Percentiles rank a stretch among this genome's conserved stretches.
phyloP scores from a whole-genome alignment of 1,139 yeast genomes.

The Blastobotrys capitulatus region DNA sequence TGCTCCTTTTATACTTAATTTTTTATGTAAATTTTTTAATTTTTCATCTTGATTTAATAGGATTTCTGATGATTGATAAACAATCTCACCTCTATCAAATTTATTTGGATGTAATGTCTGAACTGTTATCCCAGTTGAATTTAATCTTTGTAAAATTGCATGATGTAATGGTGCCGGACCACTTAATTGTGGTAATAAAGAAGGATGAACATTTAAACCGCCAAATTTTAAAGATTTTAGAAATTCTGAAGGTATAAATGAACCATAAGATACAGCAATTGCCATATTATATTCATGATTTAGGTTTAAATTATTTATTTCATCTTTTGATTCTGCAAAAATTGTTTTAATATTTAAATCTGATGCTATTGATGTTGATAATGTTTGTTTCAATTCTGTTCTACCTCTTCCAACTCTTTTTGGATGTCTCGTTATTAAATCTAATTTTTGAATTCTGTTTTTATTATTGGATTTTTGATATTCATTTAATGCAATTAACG shows the following conservation, averaged over 20 bases:
- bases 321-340: slow-evolving; percentile 55
- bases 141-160: slow-evolving; percentile 61
- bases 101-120: slow-evolving; percentile 85
- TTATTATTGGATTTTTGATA: slow-evolving; percentile 25
- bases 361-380: slow-evolving; percentile 46
- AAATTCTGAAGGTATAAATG: slow-evolving; percentile 61
- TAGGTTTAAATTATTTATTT: slow-evolving; percentile 41
- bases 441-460: slow-evolving; percentile 42
- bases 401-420: slow-evolving; percentile 69
- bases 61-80: slow-evolving; percentile 50
- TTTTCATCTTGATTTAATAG: slow-evolving; percentile 40
- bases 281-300: slow-evolving; percentile 50
- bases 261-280: slow-evolving; percentile 87
- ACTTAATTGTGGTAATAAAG: slow-evolving; percentile 71
- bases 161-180: slow-evolving; percentile 92
- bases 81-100: slow-evolving; percentile 74
- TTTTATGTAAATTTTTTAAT: slow-evolving; percentile 39
- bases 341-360: slow-evolving; percentile 36
- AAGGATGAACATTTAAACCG: slow-evolving; percentile 90
- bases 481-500: slow-evolving; percentile 45
- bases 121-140: slow-evolving; percentile 72
- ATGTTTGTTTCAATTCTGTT: slow-evolving; percentile 45
- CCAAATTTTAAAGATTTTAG: slow-evolving; percentile 48
- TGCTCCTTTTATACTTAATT: slow-evolving; percentile 58
- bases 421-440: slow-evolving; percentile 60